Percentiles rank a stretch among this genome's conserved stretches.
These are phyloP conservation scores for Colletotrichum tanaceti DNA, from an alignment of 2,329 filamentous ascomycete species.

Conservation along the genomic window DNA sequence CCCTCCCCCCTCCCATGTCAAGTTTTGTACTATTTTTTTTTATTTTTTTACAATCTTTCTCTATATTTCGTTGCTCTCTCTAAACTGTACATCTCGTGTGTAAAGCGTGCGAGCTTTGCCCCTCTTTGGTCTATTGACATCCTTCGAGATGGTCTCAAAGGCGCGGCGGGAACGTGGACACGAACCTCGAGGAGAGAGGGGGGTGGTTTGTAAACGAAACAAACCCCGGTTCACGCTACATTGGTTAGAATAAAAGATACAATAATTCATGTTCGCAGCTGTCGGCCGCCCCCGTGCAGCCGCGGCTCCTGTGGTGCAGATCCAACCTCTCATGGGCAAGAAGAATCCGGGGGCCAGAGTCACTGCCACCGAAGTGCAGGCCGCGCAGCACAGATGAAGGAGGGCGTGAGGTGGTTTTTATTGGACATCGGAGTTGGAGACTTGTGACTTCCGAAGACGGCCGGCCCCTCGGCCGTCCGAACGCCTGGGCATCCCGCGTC, in stretches of 20 bases:
- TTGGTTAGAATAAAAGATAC: conserved; percentile 16
- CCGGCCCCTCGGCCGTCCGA: conserved; percentile 36
- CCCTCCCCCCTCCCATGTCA: too few relatives aligned
- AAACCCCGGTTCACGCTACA: not conserved
- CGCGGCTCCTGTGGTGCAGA: not conserved
- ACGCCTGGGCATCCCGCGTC: conserved; percentile 12
- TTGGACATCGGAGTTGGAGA: conserved; percentile 19
- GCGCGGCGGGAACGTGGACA: not conserved
- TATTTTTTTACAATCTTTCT: too few relatives aligned
- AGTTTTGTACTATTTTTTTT: too few relatives aligned
- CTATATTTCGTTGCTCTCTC: not conserved
- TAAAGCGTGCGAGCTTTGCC: conserved; percentile 2
- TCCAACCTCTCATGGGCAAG: not conserved
- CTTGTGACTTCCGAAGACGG: conserved; percentile 19
- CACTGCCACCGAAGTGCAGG: not conserved
- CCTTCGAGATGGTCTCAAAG: not conserved
- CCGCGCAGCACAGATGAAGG: not conserved
- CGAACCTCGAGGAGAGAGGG: not conserved
- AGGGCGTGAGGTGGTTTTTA: not conserved
- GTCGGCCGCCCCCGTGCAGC: not conserved
- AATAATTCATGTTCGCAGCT: not conserved
- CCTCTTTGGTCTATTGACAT: not conserved
- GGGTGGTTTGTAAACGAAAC: not conserved
- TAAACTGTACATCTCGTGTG: not conserved
- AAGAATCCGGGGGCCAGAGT: too few relatives aligned